Evolutionary conservation across 768 basidiomycete genomes (phyloP), one percentile per base, ranked within the genome.

Genomic region (Rhizopogon vinicolor): DNA sequence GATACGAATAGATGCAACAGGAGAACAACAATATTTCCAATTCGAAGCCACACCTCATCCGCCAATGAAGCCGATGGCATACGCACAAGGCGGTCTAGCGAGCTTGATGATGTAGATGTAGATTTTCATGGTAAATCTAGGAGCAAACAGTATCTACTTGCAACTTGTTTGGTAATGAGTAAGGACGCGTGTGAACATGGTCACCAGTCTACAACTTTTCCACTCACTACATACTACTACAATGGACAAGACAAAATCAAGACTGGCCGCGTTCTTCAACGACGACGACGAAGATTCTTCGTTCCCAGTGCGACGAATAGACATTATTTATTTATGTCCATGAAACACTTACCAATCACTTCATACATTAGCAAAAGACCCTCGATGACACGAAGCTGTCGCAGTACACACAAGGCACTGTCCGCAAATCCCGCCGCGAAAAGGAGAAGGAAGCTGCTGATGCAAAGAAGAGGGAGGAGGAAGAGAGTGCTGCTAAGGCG

Each of bases 361-460:
- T 73, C 68, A 72, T 70, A 74, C 68, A 66, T 62, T 79, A 93
- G 91, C 87, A 85, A 83, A 91, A 87, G 78, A 76, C 88, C 55
- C 78, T 96, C 57, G 91, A 92, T 63, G 86, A 89, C 65, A 82
- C 87, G 63, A 96, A 96, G 72, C 73, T 89, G 56, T 87, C 89
- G 37, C 88, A 91, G 46, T 97, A 91, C 72, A 72, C 90, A 33
- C 84, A 91, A 65, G 93, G 89, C n/a, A 89, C 82, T 39, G 83
- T 87, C 51, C 84, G 86, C 57, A 98, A 98, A 75, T 93, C 93
- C 14, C 86, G 88, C 56, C 79, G 90, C 60, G 95, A 98, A 72
- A 89, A 89, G 64, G 97, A 98, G 67, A 86, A 86, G 65, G 95
- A 98, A 64, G 88, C 87, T 48, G 95, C 91, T 37, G 93, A 95